phyloP scores from a whole-genome alignment of 768 basidiomycete genomes.

The Mycena chlorophos region DNA sequence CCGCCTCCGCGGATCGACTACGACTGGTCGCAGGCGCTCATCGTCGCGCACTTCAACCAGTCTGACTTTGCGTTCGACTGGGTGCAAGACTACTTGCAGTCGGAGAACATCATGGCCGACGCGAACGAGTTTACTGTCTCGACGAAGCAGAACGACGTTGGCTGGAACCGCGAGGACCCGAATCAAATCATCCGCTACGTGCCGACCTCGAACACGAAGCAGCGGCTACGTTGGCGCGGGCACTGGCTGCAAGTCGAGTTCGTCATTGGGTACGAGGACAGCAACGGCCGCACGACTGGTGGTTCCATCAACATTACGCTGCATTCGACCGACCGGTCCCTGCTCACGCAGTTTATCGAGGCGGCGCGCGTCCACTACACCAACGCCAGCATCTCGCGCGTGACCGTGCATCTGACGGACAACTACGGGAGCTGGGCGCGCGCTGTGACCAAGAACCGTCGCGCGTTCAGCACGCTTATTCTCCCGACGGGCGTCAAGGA shows the following conservation, averaged over 20 bases:
- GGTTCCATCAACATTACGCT: slow-evolving; percentile 22
- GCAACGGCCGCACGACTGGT: slow-evolving; percentile 21
- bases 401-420: slow-evolving; percentile 27
- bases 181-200: slow-evolving; percentile 23
- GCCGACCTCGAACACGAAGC: slow-evolving; percentile 19
- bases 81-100: slow-evolving; percentile 28
- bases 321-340: slow-evolving; percentile 26
- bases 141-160: slow-evolving; percentile 22
- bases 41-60: slow-evolving; percentile 28
- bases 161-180: slow-evolving; percentile 22
- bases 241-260: slow-evolving; percentile 23
- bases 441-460: slow-evolving; percentile 26
- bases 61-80: slow-evolving; percentile 31
- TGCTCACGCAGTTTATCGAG: slow-evolving; percentile 27
- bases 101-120: slow-evolving; percentile 26
- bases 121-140: slow-evolving; percentile 26
- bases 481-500: slow-evolving; percentile 29
- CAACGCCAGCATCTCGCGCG: slow-evolving; percentile 25
- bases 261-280: slow-evolving; percentile 20
- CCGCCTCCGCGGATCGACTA: slow-evolving; percentile 20
- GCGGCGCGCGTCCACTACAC: slow-evolving; percentile 29
- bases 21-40: slow-evolving; percentile 24
- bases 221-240: slow-evolving; percentile 17
- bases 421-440: slow-evolving; percentile 25
- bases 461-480: slow-evolving; percentile 32